Evolutionary conservation across 2,329 filamentous ascomycete genomes (phyloP).

Genomic region (Aureobasidium melanogenum): DNA sequence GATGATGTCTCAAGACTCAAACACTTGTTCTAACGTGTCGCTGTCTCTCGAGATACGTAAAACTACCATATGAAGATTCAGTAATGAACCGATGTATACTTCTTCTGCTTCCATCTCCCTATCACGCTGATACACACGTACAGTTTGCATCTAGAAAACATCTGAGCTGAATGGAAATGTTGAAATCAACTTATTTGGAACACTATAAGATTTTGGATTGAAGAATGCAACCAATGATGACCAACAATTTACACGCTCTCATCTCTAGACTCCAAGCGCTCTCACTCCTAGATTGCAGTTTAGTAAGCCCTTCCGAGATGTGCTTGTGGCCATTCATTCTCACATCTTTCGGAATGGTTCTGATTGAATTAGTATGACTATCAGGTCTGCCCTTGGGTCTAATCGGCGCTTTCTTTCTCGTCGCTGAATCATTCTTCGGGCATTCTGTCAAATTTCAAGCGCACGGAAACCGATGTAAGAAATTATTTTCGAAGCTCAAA

Average conservation of each 20-base stretch:
- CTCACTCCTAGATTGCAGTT: neutral
- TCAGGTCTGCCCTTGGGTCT: neutral
- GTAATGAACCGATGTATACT: neutral
- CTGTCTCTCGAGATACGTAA: neutral
- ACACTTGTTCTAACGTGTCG: neutral
- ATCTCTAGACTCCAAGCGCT: too few species aligned
- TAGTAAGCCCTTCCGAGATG: neutral
- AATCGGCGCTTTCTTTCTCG: neutral
- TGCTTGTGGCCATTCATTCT: neutral
- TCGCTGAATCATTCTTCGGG: neutral
- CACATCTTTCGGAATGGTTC: neutral
- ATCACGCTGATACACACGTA: neutral
- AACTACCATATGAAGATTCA: neutral
- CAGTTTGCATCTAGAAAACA: neutral
- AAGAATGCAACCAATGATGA: neutral
- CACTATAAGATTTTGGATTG: neutral
- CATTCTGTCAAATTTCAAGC: neutral
- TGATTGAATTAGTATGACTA: neutral
- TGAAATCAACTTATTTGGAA: neutral
- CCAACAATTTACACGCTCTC: neutral
- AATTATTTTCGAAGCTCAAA: neutral
- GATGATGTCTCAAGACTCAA: neutral
- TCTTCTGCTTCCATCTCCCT: neutral
- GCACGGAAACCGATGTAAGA: neutral
- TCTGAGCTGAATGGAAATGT: neutral